Percentiles rank a stretch among this genome's conserved stretches.
Evolutionary conservation across 2,329 filamentous ascomycete species (phyloP).

Genomic region (Neonectria faginata): DNA sequence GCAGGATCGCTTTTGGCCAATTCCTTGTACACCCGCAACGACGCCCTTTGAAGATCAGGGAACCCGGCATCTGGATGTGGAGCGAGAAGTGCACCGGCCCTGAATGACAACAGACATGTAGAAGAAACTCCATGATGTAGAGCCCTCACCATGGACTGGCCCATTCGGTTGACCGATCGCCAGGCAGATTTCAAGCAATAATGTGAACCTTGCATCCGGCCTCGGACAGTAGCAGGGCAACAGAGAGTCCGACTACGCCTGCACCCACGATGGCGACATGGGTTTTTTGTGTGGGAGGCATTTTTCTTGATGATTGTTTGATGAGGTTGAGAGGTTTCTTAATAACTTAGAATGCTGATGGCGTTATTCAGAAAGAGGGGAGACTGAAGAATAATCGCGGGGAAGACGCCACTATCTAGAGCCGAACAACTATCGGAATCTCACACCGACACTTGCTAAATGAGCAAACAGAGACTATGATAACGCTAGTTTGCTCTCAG

Average conservation of each 20-base stretch:
- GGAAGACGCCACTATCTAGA: neutral
- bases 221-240: slow-evolving; percentile 5
- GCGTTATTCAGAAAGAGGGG: neutral
- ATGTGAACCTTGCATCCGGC: slow-evolving; percentile 7
- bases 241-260: slow-evolving; percentile 8
- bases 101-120: neutral
- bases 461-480: neutral
- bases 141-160: neutral
- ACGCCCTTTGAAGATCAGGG: neutral
- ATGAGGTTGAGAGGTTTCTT: neutral
- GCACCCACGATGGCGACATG: slow-evolving; percentile 6
- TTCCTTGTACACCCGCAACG: neutral
- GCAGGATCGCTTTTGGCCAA: neutral
- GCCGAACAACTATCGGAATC: neutral
- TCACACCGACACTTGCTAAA: neutral
- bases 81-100: neutral
- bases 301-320: neutral
- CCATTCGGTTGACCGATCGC: slow-evolving; percentile 7
- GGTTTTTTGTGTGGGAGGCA: neutral
- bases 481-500: neutral
- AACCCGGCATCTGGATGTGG: neutral
- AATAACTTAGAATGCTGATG: neutral
- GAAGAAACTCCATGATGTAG: neutral
- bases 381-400: neutral
- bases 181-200: slow-evolving; percentile 12